phyloP scores from a whole-genome alignment of 1,284 basidiomycete species.

The Cryptococcus amylolentus region DNA sequence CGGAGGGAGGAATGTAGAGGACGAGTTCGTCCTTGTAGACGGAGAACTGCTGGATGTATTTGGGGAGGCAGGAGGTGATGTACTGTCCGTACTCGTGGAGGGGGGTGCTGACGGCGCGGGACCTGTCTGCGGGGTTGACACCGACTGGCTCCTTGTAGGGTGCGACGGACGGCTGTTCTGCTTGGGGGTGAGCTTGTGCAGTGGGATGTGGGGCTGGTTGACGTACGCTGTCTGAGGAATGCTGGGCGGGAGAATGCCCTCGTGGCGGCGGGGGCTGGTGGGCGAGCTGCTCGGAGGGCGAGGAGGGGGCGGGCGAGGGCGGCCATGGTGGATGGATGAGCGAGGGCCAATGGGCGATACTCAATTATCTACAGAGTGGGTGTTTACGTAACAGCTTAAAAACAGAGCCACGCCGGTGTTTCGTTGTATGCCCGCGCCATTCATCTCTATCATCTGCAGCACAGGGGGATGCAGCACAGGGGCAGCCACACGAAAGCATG shows the following conservation, averaged over 20 bases:
- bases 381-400: no score
- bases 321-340: constrained; percentile 27
- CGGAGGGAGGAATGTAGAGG: constrained; percentile 71
- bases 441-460: no score
- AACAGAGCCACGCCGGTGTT: no score
- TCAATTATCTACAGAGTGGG: no score
- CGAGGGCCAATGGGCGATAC: not conserved
- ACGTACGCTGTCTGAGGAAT: constrained; percentile 28
- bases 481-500: not conserved
- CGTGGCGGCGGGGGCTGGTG: constrained; percentile 10
- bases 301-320: constrained; percentile 25
- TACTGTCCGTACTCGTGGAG: constrained; percentile 89
- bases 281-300: constrained; percentile 20
- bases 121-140: constrained; percentile 71
- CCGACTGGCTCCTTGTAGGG: constrained; percentile 85
- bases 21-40: constrained; percentile 96
- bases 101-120: constrained; percentile 65
- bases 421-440: not conserved
- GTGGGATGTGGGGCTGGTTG: not conserved
- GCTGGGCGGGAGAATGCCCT: constrained; percentile 31
- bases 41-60: constrained; percentile 96
- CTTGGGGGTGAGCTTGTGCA: not conserved
- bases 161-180: constrained; percentile 54
- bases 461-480: not conserved
- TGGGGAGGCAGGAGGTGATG: constrained; percentile 82